A percentile compares a stretch with the other conserved stretches of the same genome.
phyloP scores from a whole-genome alignment of 2,329 filamentous ascomycete genomes.

The Epichloe brachyelytri region DNA sequence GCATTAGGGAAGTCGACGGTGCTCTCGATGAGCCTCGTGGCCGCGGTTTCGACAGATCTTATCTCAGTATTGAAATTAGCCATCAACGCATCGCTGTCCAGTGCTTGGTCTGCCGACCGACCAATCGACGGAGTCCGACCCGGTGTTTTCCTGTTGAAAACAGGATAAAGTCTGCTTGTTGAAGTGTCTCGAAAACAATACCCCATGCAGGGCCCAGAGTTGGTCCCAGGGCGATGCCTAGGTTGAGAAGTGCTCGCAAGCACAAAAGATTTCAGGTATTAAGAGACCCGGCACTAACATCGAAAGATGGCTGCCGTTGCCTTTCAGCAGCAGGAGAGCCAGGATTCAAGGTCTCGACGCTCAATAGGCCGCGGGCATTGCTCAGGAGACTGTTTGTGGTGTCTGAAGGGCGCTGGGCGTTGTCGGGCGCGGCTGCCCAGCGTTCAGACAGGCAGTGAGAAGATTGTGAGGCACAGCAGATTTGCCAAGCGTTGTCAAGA shows the following conservation, averaged over 20 bases:
- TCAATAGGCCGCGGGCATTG: conserved; percentile 60
- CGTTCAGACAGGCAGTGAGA: conserved; percentile 45
- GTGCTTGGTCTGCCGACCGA: conserved; percentile 32
- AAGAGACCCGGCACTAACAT: conserved; percentile 42
- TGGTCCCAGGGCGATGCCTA: conserved; percentile 87
- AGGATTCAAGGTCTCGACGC: conserved; percentile 56
- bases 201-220: conserved; percentile 77
- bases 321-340: conserved; percentile 43
- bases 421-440: conserved; percentile 29
- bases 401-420: conserved; percentile 36
- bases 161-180: conserved; percentile 83
- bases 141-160: conserved; percentile 47
- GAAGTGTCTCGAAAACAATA: conserved; percentile 82
- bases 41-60: conserved; percentile 77
- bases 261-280: conserved; percentile 87
- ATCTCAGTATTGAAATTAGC: conserved; percentile 69
- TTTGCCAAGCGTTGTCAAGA: conserved; percentile 87
- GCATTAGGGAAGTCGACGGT: conserved; percentile 80
- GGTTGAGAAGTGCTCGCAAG: conserved; percentile 78
- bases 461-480: conserved; percentile 79
- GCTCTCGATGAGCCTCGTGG: conserved; percentile 77
- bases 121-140: conserved; percentile 37
- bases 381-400: conserved; percentile 44
- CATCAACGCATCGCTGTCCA: conserved; percentile 37
- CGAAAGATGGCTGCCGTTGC: conserved; percentile 45